Evolutionary conservation across 345 rosid species (phyloP).

Genomic region (Alliaria petiolata): DNA sequence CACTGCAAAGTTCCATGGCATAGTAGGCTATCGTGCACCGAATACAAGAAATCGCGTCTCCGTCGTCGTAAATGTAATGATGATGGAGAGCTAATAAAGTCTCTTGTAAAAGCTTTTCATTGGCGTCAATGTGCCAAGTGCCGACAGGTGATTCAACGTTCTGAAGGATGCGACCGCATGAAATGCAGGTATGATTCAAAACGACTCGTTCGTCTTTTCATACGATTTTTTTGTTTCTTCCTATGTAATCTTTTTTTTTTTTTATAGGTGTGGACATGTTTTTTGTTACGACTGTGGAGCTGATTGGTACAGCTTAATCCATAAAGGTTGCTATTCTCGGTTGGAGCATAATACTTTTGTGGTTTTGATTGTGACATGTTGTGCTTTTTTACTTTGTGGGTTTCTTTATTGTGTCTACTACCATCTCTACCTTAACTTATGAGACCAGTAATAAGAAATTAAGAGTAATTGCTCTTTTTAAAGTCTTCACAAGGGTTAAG

Average conservation of each 20-base stretch:
- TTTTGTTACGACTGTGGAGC: slow-evolving; percentile 53
- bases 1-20: slow-evolving; percentile 85
- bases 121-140: slow-evolving; percentile 50
- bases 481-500: neutral
- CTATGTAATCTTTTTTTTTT: neutral
- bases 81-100: slow-evolving; percentile 24
- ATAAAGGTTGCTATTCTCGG: neutral
- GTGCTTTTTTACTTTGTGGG: neutral
- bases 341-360: neutral
- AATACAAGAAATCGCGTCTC: slow-evolving; percentile 26
- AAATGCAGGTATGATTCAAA: slow-evolving; percentile 35
- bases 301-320: slow-evolving; percentile 10
- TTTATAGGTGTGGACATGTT: slow-evolving; percentile 35
- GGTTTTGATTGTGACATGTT: neutral
- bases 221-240: neutral
- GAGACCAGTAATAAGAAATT: too few relatives aligned
- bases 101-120: slow-evolving; percentile 30
- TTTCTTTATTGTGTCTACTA: neutral
- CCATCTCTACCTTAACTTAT: neutral
- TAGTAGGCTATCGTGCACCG: slow-evolving; percentile 35
- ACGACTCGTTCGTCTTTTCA: neutral
- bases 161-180: slow-evolving; percentile 41
- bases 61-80: neutral
- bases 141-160: slow-evolving; percentile 42
- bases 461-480: too few relatives aligned